phyloP scores from a whole-genome alignment of 495 filamentous ascomycete genomes.

The Neurospora tetrasperma region DNA sequence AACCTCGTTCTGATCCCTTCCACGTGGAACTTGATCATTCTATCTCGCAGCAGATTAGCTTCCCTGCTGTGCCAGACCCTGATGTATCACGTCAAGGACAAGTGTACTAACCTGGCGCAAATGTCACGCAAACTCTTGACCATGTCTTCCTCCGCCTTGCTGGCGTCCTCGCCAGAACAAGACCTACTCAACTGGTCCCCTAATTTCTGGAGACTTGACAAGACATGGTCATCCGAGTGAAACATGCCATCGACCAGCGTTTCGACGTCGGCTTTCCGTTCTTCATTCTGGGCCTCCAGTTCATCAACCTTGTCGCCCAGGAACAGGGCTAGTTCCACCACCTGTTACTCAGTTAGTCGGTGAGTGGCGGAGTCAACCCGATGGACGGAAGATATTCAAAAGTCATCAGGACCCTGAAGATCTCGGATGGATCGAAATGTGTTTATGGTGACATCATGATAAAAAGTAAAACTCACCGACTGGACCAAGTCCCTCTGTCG shows the following conservation, averaged over 20 bases:
- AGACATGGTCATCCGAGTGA: constrained; percentile 35
- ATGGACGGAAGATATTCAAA: not conserved
- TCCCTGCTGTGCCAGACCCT: not conserved
- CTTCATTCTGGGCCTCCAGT: constrained; percentile 27
- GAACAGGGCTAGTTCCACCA: constrained; percentile 30
- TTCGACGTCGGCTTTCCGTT: constrained; percentile 14
- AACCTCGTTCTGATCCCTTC: constrained; percentile 35
- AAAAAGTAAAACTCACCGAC: constrained; percentile 15
- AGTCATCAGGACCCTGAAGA: not conserved
- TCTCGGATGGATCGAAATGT: not conserved
- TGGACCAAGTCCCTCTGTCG: constrained; percentile 22
- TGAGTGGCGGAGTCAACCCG: not conserved
- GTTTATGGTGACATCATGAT: not conserved
- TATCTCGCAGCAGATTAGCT: constrained; percentile 2
- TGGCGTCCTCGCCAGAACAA: constrained; percentile 17
- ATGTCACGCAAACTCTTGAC: constrained; percentile 31
- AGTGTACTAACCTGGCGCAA: constrained; percentile 24
- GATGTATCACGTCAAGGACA: not conserved
- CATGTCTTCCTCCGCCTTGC: constrained; percentile 26
- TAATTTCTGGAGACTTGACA: constrained; percentile 39
- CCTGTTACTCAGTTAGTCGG: constrained; percentile 12
- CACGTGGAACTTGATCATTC: constrained; percentile 38
- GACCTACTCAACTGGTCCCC: constrained; percentile 26
- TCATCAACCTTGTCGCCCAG: constrained; percentile 29
- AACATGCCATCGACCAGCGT: constrained; percentile 29